These are phyloP conservation scores for Candida sanyiensis DNA, from an alignment of 805 yeast genomes.

Conservation along the genomic window DNA sequence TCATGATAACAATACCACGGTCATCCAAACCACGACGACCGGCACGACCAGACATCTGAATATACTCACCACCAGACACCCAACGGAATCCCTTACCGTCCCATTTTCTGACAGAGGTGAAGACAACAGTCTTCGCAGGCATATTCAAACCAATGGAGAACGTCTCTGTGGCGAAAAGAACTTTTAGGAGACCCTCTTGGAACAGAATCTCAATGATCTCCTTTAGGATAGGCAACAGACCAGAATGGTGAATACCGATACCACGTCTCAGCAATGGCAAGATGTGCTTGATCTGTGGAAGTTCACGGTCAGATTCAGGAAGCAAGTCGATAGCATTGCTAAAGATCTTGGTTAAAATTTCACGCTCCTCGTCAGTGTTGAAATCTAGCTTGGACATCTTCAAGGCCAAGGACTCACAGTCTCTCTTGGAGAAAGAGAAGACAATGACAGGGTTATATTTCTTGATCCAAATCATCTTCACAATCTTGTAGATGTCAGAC, in stretches of 20 bases:
- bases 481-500: constrained; percentile 92
- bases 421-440: constrained; percentile 95
- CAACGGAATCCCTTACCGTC: constrained; percentile 97
- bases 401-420: constrained; percentile 89
- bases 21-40: constrained; percentile 99
- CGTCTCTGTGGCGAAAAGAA: constrained; percentile 95
- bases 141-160: constrained; percentile 96
- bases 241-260: constrained; percentile 98
- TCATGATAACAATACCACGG: constrained; percentile 97
- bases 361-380: constrained; percentile 90
- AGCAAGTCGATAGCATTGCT: constrained; percentile 82
- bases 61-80: constrained; percentile 99
- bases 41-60: constrained; percentile 99
- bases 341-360: constrained; percentile 83
- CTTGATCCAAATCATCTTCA: constrained; percentile 96
- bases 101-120: constrained; percentile 96
- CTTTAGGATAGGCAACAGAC: constrained; percentile 85
- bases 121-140: constrained; percentile 99
- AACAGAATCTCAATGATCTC: constrained; percentile 94
- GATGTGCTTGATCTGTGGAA: constrained; percentile 92
- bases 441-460: constrained; percentile 97
- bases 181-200: constrained; percentile 94
- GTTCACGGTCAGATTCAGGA: constrained; percentile 84
- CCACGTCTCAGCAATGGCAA: constrained; percentile 88
- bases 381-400: constrained; percentile 95